Evolutionary conservation across 2,329 filamentous ascomycete genomes (phyloP).

Genomic region (Talaromyces pinophilus): DNA sequence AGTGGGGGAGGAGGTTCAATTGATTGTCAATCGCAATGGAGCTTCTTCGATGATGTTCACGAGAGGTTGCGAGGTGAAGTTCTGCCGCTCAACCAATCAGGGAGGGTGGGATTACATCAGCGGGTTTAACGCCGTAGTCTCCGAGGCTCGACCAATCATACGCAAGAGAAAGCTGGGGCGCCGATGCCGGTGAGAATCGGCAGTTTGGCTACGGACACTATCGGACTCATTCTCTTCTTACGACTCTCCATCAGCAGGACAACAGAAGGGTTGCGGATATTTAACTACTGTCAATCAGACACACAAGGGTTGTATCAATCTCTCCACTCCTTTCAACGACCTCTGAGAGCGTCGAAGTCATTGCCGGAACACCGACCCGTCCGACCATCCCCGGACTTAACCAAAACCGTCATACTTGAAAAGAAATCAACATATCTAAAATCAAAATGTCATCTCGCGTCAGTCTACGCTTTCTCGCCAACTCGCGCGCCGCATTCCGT

Average conservation of each 20-base stretch:
- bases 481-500: slow-evolving; percentile 52
- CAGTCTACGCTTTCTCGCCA: slow-evolving; percentile 60
- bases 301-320: not conserved
- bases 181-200: slow-evolving; percentile 15
- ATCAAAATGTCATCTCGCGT: slow-evolving; percentile 50
- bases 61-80: slow-evolving; percentile 6
- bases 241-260: not conserved
- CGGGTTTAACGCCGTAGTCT: slow-evolving; percentile 24
- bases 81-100: slow-evolving; percentile 17
- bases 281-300: too few species aligned
- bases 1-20: not conserved
- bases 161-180: not conserved
- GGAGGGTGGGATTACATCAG: slow-evolving; percentile 33
- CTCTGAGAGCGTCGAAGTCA: not conserved
- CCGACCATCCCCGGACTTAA: not conserved
- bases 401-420: not conserved
- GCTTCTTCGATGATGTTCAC: not conserved
- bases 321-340: slow-evolving; percentile 10
- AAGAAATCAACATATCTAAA: not conserved
- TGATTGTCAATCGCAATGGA: not conserved
- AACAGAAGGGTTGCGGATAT: not conserved
- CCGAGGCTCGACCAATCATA: slow-evolving; percentile 19
- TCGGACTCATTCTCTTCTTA: slow-evolving; percentile 7
- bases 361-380: not conserved
- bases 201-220: slow-evolving; percentile 3